Evolutionary conservation across 768 basidiomycete species (phyloP).

Genomic region (Tulasnella sp.): DNA sequence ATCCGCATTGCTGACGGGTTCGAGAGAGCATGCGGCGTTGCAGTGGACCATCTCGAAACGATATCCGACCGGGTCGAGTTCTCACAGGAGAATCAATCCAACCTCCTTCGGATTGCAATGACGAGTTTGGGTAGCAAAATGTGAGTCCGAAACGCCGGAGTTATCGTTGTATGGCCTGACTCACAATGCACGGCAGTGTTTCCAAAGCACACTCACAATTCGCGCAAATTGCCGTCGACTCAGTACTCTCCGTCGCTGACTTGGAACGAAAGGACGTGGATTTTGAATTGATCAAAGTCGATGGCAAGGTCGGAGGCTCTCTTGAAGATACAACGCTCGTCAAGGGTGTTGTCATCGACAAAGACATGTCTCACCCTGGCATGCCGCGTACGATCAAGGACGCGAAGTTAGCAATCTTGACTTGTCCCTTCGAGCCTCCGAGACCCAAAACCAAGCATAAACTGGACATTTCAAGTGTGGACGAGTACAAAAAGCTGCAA

Average conservation of each 20-base stretch:
- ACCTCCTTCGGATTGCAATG: slow-evolving; percentile 88
- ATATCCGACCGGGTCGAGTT: slow-evolving; percentile 88
- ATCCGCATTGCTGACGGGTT: slow-evolving; percentile 99
- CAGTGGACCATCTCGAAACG: slow-evolving; percentile 78
- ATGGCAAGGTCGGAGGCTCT: slow-evolving; percentile 96
- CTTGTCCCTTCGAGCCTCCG: slow-evolving; percentile 98
- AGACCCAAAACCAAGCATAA: slow-evolving; percentile 99
- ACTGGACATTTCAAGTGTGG: slow-evolving; percentile 90
- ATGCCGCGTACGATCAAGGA: slow-evolving; percentile 86
- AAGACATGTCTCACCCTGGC: slow-evolving; percentile 98
- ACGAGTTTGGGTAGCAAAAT: slow-evolving; percentile 98
- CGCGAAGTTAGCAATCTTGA: slow-evolving; percentile 90
- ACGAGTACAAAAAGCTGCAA: slow-evolving; percentile 90
- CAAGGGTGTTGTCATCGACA: slow-evolving; percentile 96
- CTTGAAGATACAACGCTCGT: slow-evolving; percentile 91
- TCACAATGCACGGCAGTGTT: slow-evolving; percentile 43
- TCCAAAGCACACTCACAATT: slow-evolving; percentile 94
- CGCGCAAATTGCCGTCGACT: slow-evolving; percentile 95
- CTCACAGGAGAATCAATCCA: slow-evolving; percentile 67
- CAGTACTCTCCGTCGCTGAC: slow-evolving; percentile 90
- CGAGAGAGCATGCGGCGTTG: slow-evolving; percentile 85
- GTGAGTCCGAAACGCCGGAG: slow-evolving; percentile 36
- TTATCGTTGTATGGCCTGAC: background rate
- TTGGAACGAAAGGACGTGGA: slow-evolving; percentile 88
- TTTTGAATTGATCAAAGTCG: slow-evolving; percentile 98